Conservation (phyloP, 2,329 filamentous ascomycete genomes). For the Thielaviopsis ethacetica region DNA sequence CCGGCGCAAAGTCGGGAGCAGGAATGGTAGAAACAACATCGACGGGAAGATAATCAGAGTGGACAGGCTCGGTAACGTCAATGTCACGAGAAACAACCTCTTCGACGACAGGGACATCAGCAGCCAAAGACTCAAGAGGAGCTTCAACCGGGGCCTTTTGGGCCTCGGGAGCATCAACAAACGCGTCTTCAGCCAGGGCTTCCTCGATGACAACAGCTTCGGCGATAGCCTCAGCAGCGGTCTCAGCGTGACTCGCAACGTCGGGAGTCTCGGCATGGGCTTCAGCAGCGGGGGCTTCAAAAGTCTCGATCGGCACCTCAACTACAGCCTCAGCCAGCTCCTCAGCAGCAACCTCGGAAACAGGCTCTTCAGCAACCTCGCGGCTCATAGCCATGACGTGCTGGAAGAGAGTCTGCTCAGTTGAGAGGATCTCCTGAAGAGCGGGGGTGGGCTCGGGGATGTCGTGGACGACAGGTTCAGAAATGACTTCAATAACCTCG, state of each 20-base stretch:
- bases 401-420: neutral
- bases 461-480: neutral
- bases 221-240: no score
- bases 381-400: neutral
- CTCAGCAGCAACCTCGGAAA: neutral
- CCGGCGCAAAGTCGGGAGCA: neutral
- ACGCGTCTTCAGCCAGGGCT: no score
- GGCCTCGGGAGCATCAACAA: neutral
- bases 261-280: neutral
- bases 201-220: neutral
- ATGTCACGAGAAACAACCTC: neutral
- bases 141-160: neutral
- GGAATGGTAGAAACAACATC: neutral
- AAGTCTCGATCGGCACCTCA: neutral
- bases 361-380: neutral
- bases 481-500: no score
- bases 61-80: neutral
- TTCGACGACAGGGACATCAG: neutral
- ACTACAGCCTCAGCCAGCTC: neutral
- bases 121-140: neutral
- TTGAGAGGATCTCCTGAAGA: neutral
- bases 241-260: no score
- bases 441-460: neutral
- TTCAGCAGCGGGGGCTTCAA: neutral
- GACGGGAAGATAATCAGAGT: neutral